A percentile compares a stretch with the other conserved stretches of the same genome.
Evolutionary conservation across 2,329 filamentous ascomycete genomes (phyloP).

Genomic region (Colletotrichum sp.): DNA sequence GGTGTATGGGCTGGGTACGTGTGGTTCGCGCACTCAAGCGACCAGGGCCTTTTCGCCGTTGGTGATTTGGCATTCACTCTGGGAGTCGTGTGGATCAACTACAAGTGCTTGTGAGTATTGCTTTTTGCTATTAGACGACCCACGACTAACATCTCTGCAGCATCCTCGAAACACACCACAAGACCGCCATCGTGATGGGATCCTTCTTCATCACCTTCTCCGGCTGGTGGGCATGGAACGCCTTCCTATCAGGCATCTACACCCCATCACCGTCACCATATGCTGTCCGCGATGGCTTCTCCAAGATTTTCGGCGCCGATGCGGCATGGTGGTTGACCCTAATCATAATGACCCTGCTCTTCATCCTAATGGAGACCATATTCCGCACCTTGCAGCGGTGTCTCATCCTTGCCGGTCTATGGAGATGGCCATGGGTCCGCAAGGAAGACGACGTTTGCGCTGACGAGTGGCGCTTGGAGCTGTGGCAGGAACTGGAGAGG

Average conservation of each 20-base stretch:
- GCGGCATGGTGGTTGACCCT: constrained; percentile 77
- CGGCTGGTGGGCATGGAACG: constrained; percentile 79
- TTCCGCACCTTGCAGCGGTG: constrained; percentile 55
- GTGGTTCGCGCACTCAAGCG: constrained; percentile 58
- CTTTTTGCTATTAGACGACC: not conserved
- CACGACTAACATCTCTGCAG: constrained; percentile 38
- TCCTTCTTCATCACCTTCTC: constrained; percentile 63
- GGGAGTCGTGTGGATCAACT: constrained; percentile 74
- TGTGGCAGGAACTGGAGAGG: constrained; percentile 66
- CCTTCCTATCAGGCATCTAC: constrained; percentile 72
- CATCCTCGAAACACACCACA: constrained; percentile 80
- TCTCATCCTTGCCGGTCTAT: constrained; percentile 50
- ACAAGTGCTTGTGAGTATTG: constrained; percentile 72
- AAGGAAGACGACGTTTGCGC: constrained; percentile 24
- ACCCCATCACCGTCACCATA: constrained; percentile 55
- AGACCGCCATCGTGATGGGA: constrained; percentile 66
- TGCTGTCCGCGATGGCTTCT: constrained; percentile 71
- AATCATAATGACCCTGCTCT: constrained; percentile 64
- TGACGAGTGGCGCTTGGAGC: constrained; percentile 57
- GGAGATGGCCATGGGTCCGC: constrained; percentile 50
- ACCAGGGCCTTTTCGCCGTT: constrained; percentile 75
- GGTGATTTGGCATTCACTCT: constrained; percentile 76
- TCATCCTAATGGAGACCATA: constrained; percentile 70
- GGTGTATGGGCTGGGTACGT: constrained; percentile 59
- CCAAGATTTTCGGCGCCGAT: constrained; percentile 70